phyloP scores from a whole-genome alignment of 2,329 filamentous ascomycete species.

The Colletotrichum sansevieriae region DNA sequence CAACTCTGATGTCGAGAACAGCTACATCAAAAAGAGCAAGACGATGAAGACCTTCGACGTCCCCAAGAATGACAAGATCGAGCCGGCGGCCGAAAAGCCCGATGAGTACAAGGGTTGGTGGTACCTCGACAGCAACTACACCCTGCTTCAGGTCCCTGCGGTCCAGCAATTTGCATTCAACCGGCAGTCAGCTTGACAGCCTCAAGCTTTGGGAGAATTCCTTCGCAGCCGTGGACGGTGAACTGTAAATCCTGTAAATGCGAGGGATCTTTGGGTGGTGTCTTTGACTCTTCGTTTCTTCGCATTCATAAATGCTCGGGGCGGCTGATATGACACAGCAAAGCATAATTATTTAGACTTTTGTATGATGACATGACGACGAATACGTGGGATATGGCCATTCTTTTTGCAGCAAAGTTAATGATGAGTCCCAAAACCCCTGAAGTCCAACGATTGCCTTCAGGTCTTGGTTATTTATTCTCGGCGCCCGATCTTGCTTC shows the following conservation, averaged over 20 bases:
- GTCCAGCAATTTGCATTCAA: slow-evolving; percentile 7
- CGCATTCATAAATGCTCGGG: background rate
- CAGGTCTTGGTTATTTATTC: too few relatives aligned
- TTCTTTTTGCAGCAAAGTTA: background rate
- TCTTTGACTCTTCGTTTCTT: background rate
- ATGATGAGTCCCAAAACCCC: background rate
- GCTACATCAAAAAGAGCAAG: slow-evolving; percentile 50
- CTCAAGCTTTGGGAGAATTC: background rate
- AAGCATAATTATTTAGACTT: background rate
- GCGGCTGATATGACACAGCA: background rate
- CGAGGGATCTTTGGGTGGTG: too few relatives aligned
- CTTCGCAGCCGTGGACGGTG: background rate
- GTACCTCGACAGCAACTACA: slow-evolving; percentile 52
- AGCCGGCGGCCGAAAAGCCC: slow-evolving; percentile 49
- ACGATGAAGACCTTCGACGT: slow-evolving; percentile 50
- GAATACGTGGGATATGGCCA: background rate
- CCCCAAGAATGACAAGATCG: slow-evolving; percentile 47
- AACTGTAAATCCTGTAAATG: too few relatives aligned
- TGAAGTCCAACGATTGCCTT: too few relatives aligned
- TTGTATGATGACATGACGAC: background rate
- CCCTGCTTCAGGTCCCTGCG: slow-evolving; percentile 45
- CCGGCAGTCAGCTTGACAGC: slow-evolving; percentile 7
- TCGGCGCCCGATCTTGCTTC: too few relatives aligned
- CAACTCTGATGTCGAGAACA: slow-evolving; percentile 47
- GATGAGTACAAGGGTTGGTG: slow-evolving; percentile 54